phyloP scores from a whole-genome alignment of 2,329 filamentous ascomycete species.

The Fusarium paranaense region DNA sequence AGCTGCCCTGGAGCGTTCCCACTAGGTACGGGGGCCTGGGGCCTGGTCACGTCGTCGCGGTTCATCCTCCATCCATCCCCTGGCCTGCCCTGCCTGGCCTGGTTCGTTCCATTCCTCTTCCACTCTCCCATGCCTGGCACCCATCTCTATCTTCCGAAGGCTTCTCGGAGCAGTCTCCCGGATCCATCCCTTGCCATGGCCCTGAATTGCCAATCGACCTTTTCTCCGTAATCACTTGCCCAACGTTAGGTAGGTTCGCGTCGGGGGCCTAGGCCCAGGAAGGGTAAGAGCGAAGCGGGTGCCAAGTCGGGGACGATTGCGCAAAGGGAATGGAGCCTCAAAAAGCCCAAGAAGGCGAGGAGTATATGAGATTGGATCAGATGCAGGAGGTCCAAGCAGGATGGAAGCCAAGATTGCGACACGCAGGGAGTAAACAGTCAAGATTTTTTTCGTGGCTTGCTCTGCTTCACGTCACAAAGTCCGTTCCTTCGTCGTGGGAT shows the following conservation, averaged over 20 bases:
- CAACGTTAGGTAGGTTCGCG: constrained; percentile 23
- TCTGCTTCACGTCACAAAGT: constrained; percentile 2
- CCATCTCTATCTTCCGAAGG: not conserved
- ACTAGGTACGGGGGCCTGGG: not conserved
- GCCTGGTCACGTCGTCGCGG: constrained; percentile 24
- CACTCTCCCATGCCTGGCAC: not conserved
- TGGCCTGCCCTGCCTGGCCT: not conserved
- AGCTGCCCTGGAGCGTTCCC: constrained; percentile 32
- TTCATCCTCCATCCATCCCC: constrained; percentile 13
- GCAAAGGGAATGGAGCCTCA: constrained; percentile 39
- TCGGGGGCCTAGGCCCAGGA: constrained; percentile 32
- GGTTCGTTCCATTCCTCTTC: constrained; percentile 26
- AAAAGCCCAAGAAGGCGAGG: not conserved
- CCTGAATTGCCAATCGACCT: constrained; percentile 5
- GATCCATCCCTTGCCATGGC: not conserved
- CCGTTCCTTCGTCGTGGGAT: constrained; percentile 3
- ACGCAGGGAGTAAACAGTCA: constrained; percentile 17
- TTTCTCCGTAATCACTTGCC: constrained; percentile 22
- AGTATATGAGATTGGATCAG: constrained; percentile 27
- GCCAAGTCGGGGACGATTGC: constrained; percentile 39
- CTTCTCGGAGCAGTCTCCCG: constrained; percentile 7
- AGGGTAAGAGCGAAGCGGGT: constrained; percentile 28
- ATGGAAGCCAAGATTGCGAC: constrained; percentile 13
- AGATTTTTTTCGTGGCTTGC: constrained; percentile 24
- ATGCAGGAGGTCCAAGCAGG: constrained; percentile 24